phyloP scores from a whole-genome alignment of 164 flowering plant genomes.

The Brasenia schreberi region DNA sequence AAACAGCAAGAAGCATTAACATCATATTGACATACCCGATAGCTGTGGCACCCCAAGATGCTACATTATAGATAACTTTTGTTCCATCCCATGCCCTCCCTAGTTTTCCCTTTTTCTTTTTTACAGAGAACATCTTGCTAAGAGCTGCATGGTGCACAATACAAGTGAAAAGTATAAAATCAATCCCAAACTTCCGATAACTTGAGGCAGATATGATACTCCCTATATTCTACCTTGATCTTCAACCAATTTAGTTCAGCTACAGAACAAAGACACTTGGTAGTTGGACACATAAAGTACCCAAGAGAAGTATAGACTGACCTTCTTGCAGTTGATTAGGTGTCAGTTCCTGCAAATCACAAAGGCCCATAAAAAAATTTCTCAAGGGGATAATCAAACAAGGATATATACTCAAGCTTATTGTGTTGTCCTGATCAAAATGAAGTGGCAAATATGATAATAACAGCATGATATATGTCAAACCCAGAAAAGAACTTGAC shows the following conservation, averaged over 20 bases:
- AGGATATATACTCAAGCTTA: too few species aligned
- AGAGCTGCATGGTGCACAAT: slow-evolving; percentile 36
- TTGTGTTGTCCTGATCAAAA: too few species aligned
- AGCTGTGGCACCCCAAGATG: slow-evolving; percentile 97
- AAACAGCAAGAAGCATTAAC: too few species aligned
- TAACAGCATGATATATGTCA: too few species aligned
- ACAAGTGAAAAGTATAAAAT: not conserved
- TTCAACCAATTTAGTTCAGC: not conserved
- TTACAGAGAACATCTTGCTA: slow-evolving; percentile 69
- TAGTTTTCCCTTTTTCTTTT: slow-evolving; percentile 83
- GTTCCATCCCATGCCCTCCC: slow-evolving; percentile 93
- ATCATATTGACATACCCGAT: slow-evolving; percentile 51
- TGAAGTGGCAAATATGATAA: too few species aligned
- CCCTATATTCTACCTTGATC: too few species aligned
- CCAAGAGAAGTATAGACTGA: slow-evolving; percentile 12
- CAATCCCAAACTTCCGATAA: not conserved
- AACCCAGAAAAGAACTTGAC: too few species aligned
- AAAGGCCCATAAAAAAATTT: slow-evolving; percentile 4
- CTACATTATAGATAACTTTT: slow-evolving; percentile 82
- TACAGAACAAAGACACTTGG: too few species aligned
- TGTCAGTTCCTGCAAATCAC: slow-evolving; percentile 51
- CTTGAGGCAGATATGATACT: too few species aligned
- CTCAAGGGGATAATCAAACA: too few species aligned
- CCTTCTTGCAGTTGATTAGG: slow-evolving; percentile 95
- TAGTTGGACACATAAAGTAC: not conserved